A percentile compares a stretch with the other conserved stretches of the same genome.
Conservation (phyloP, 805 yeast species). For the Zygotorulaspora sp. region DNA sequence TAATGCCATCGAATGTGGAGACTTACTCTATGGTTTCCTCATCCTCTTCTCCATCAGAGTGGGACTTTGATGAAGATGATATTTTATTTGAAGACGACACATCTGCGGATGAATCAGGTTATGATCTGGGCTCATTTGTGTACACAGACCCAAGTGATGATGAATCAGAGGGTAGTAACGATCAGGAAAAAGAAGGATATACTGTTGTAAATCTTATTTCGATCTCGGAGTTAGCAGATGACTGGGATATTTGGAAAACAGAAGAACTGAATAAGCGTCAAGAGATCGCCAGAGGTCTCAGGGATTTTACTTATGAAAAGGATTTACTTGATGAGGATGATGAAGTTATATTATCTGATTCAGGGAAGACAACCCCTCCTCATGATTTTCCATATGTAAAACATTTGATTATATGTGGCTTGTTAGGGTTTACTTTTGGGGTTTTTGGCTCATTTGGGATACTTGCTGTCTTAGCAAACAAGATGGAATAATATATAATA, state of each 20-base stretch:
- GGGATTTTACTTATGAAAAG: neutral
- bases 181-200: conserved; percentile 2
- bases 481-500: conserved; percentile 12
- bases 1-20: conserved; percentile 1
- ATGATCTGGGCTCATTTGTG: neutral
- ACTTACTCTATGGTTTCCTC: conserved; percentile 7
- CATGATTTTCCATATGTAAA: conserved; percentile 1
- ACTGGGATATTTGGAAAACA: conserved; percentile 7
- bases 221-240: conserved; percentile 1
- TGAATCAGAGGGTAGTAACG: neutral
- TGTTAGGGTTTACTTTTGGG: conserved; percentile 22
- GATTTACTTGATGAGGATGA: conserved; percentile 4
- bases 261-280: conserved; percentile 2
- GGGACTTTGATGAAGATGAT: conserved; percentile 15
- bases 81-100: conserved; percentile 1
- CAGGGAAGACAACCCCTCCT: neutral
- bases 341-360: neutral
- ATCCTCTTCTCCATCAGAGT: conserved; percentile 15
- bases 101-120: conserved; percentile 4
- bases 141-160: neutral
- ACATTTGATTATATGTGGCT: conserved; percentile 14
- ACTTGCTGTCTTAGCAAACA: conserved; percentile 22
- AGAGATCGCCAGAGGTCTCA: neutral
- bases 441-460: conserved; percentile 23
- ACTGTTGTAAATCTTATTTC: conserved; percentile 5